phyloP scores from a whole-genome alignment of 1,139 yeast genomes.

The Lodderomyces parapsilosis region DNA sequence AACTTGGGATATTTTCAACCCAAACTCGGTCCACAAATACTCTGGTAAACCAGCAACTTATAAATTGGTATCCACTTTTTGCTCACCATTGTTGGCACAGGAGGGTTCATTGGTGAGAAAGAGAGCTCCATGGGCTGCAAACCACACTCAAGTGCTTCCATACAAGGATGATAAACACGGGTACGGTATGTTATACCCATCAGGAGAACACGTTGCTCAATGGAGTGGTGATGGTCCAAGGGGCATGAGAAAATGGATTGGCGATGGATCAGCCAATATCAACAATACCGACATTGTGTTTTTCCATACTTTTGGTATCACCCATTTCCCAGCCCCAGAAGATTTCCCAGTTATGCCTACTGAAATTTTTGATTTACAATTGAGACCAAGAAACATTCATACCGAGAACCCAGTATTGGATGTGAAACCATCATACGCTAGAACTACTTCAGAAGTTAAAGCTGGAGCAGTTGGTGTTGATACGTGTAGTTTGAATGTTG shows the following conservation, averaged over 20 bases:
- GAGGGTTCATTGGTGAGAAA: constrained; percentile 73
- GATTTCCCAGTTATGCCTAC: constrained; percentile 91
- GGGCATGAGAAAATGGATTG: constrained; percentile 75
- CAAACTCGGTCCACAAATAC: constrained; percentile 60
- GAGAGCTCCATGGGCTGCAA: constrained; percentile 80
- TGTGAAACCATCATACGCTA: constrained; percentile 66
- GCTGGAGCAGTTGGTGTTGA: constrained; percentile 33
- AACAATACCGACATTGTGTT: constrained; percentile 69
- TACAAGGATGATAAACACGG: constrained; percentile 54
- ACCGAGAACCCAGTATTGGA: constrained; percentile 75
- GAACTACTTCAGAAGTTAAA: constrained; percentile 61
- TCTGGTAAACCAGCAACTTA: constrained; percentile 76
- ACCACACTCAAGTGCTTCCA: constrained; percentile 67
- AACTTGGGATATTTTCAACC: constrained; percentile 80
- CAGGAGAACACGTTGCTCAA: constrained; percentile 79
- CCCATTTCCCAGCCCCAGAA: constrained; percentile 87
- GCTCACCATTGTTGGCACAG: constrained; percentile 71
- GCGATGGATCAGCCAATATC: constrained; percentile 59
- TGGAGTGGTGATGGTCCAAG: constrained; percentile 72
- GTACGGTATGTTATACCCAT: constrained; percentile 67
- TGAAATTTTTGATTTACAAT: constrained; percentile 69
- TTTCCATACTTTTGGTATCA: constrained; percentile 81
- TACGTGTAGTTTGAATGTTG: constrained; percentile 37
- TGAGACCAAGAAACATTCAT: constrained; percentile 80
- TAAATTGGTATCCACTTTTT: constrained; percentile 75